Base-by-base conservation (phyloP, 202 grass and related monocot species). In the Zoysia matrella region DNA sequence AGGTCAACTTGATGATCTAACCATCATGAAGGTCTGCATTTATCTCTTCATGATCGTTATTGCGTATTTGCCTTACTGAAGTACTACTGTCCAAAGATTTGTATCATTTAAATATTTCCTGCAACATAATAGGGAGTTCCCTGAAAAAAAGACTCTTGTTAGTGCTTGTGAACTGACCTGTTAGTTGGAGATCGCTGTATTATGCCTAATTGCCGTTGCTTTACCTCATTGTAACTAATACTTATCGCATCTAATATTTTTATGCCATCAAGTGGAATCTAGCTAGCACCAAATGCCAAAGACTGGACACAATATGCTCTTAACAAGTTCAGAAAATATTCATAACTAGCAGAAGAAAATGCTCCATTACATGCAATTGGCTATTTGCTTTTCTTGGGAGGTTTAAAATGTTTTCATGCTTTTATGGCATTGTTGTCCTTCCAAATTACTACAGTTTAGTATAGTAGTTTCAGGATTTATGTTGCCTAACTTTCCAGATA, bases 1-100 rank as follows among this genome's bases (percentile, higher is more conserved):
- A 51, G 91, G 84, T 73, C 91, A 90, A 79, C 87, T 95, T 77
- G 96, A 99, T 87, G 93, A 96, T 90, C 78, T 97, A 87, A 92
- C 94, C 12, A 91, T 94, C 82, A 94, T 94, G 94, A 97, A 94
- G 94, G 91, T 94, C 16, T 40, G 41, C 49, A 42, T 75, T 86
- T 62, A 75, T 77, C 69, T 84, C 62, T 63, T 49, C 16, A 45
- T 69, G 67, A 82, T 74, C 15, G 63, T 22, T 45, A 48, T 41
- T 63, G 81, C 6, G 22, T 30, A 30, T 30, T 30, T 30, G 22
- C 22, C 1, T 78, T 68, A 68, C 66, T 69, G 1, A 39, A 77
- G 62, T 73, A 46, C 9, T 51, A 82, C 16, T 63, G 30, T 77
- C 53, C 39, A 47, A 76, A 5, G 8, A 40, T 47, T 63, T 14